A percentile compares a stretch with the other conserved stretches of the same genome.
Evolutionary conservation across 164 flowering plant species (phyloP).

Genomic region (Taxillus chinensis): DNA sequence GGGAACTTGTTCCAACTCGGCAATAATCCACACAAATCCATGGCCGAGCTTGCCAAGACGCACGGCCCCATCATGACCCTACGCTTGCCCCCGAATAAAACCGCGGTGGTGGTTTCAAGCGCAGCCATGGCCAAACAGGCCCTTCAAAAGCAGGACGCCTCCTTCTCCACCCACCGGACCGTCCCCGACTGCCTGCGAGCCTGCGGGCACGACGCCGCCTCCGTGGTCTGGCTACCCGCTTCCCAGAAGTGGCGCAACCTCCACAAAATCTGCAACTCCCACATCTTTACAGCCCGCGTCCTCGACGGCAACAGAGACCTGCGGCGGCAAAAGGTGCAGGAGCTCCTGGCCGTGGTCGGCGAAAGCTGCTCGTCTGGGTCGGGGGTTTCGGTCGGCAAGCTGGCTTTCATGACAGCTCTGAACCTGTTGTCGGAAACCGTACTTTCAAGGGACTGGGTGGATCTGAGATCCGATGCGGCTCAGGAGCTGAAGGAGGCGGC

Average conservation of each 20-base stretch:
- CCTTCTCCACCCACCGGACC: slow-evolving; percentile 10
- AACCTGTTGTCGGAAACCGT: slow-evolving; percentile 26
- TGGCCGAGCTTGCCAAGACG: slow-evolving; percentile 6
- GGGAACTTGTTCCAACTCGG: slow-evolving; percentile 16
- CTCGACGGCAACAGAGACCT: slow-evolving; percentile 12
- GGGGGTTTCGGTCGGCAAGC: slow-evolving; percentile 17
- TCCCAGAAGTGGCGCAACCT: slow-evolving; percentile 11
- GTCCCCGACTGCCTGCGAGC: slow-evolving; percentile 13
- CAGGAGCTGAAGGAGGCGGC: slow-evolving; percentile 18
- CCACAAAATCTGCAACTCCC: slow-evolving; percentile 16
- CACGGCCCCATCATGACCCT: slow-evolving; percentile 17
- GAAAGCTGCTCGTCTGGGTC: slow-evolving; percentile 1
- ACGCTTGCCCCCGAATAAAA: slow-evolving; percentile 3
- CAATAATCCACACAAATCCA: slow-evolving; percentile 8
- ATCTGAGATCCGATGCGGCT: slow-evolving; percentile 3
- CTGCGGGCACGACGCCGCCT: slow-evolving; percentile 10
- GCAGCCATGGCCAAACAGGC: slow-evolving; percentile 9
- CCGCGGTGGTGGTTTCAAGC: slow-evolving; percentile 10
- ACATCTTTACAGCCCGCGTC: slow-evolving; percentile 17
- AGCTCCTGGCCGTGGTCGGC: not conserved
- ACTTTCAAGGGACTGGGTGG: slow-evolving; percentile 22
- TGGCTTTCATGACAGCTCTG: slow-evolving; percentile 15
- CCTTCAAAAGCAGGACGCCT: slow-evolving; percentile 18
- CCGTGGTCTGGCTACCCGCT: slow-evolving; percentile 18
- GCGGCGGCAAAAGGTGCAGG: slow-evolving; percentile 15